A percentile compares a stretch with the other conserved stretches of the same genome.
These are phyloP conservation scores for Monilinia polystroma DNA, from an alignment of 2,329 filamentous ascomycete species.

Conservation along the genomic window DNA sequence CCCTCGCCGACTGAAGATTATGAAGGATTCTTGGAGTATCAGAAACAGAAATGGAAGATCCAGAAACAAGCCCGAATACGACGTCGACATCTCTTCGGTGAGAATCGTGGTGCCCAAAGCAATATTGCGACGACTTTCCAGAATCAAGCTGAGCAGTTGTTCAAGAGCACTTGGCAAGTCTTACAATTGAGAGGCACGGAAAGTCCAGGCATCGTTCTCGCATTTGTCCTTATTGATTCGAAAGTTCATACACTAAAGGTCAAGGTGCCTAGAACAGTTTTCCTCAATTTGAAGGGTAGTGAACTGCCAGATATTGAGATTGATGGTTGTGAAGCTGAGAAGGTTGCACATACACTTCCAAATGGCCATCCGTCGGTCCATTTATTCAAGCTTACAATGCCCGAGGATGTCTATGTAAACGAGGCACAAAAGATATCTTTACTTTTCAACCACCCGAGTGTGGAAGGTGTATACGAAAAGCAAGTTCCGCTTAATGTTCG, in stretches of 20 bases:
- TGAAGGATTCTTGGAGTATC: constrained; percentile 81
- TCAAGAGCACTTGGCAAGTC: constrained; percentile 92
- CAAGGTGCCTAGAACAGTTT: constrained; percentile 84
- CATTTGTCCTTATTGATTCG: constrained; percentile 88
- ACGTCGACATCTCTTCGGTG: constrained; percentile 88
- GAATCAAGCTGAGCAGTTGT: constrained; percentile 86
- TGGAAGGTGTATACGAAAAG: constrained; percentile 96
- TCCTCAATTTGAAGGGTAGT: constrained; percentile 84
- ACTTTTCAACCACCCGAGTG: constrained; percentile 87
- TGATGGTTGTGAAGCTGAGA: constrained; percentile 82
- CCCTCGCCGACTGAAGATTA: constrained; percentile 86
- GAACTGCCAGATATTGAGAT: constrained; percentile 88
- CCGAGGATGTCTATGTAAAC: constrained; percentile 82
- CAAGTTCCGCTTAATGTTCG: constrained; percentile 84
- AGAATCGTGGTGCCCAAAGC: constrained; percentile 68
- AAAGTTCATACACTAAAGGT: constrained; percentile 88
- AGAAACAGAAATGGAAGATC: constrained; percentile 98
- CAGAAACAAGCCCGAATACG: constrained; percentile 87
- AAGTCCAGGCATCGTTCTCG: constrained; percentile 79
- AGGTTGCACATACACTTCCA: constrained; percentile 87
- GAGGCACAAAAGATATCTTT: constrained; percentile 79
- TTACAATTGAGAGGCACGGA: constrained; percentile 82
- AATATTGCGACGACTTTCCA: constrained; percentile 73
- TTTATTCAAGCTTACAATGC: constrained; percentile 88
- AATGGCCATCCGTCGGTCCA: constrained; percentile 94